These are phyloP conservation scores for Didymella keratinophila DNA, from an alignment of 2,329 filamentous ascomycete species.

Conservation along the genomic window DNA sequence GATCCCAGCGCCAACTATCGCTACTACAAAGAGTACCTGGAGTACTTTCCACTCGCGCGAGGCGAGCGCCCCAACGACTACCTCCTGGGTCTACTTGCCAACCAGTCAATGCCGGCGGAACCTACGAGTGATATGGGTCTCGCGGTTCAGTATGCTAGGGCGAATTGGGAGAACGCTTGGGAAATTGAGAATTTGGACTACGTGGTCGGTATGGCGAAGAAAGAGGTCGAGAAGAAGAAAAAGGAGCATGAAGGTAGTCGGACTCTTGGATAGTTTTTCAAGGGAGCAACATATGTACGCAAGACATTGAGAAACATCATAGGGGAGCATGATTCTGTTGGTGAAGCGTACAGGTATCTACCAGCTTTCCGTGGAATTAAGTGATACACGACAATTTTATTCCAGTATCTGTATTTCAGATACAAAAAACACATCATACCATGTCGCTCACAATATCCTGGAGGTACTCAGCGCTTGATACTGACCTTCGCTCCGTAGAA, in stretches of 20 bases:
- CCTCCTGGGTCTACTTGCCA: slow-evolving; percentile 16
- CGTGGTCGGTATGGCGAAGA: neutral
- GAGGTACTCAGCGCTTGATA: neutral
- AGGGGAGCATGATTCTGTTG: too few relatives aligned
- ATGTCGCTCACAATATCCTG: neutral
- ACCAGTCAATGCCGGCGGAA: slow-evolving; percentile 18
- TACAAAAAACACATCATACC: too few relatives aligned
- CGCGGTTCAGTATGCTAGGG: slow-evolving; percentile 23
- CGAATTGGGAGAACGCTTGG: slow-evolving; percentile 21
- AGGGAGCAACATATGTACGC: neutral
- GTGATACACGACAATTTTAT: too few relatives aligned
- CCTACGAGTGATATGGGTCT: slow-evolving; percentile 16
- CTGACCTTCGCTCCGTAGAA: too few relatives aligned
- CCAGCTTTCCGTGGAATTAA: neutral
- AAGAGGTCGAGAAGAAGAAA: neutral
- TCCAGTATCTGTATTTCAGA: too few relatives aligned
- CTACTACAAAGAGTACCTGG: slow-evolving; percentile 18
- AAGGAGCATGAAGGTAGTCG: neutral
- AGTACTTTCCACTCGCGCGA: slow-evolving; percentile 7
- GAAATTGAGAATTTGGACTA: neutral
- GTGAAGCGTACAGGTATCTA: neutral
- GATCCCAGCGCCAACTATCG: slow-evolving; percentile 20
- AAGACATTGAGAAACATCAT: neutral
- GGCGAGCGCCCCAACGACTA: slow-evolving; percentile 17
- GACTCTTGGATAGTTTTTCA: neutral